Evolutionary conservation across 306 rosid genomes (phyloP), one percentile per base, ranked within the genome.

Genomic region (Adenanthera pavonina): DNA sequence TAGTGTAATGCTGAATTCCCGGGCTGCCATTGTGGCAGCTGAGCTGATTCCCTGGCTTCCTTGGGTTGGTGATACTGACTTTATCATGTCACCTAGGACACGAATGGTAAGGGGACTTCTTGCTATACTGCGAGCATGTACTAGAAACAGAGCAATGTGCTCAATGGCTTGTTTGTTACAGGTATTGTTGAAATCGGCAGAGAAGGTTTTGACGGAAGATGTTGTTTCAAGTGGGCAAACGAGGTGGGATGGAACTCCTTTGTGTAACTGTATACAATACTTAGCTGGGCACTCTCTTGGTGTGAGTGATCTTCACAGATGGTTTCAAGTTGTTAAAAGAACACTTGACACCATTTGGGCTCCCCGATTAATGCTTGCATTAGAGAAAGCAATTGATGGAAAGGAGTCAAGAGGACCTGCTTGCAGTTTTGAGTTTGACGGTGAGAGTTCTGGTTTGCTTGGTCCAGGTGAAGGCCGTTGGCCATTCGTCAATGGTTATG

Each of bases 381-480:
- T 95, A 87, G 99, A 95, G 91, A 92, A 90, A 85, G 94, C 99
- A 57, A 76, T 93, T 64, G 83, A 84, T 76, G 97, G 95, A 89
- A 95, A 95, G 90, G 99, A 95, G 83, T 93, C 99, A 11, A 91
- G 77, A 67, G 98, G 99, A 76, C 99, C 99, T 47, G 84, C 93
- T 46, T 89, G 91, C 81, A 93, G 97, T 51, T 95, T 95, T 86
- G 99, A 95, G 89, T 93, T 95, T 85, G 98, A 95, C 64, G 99
- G 99, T 86, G 99, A 95, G 89, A 95, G 99, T 84, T 95, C 98
- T 52, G 99, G 99, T 82, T 89, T 95, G 91, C 96, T 95, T 49
- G 98, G 97, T 75, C 99, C 99, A 35, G 97, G 98, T 44, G 99
- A 95, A 78, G 92, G 96, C 72, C 97, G 98, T 72, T 95, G 99